Conservation (phyloP, 441 rosid genomes). For the Metrosideros polymorpha region DNA sequence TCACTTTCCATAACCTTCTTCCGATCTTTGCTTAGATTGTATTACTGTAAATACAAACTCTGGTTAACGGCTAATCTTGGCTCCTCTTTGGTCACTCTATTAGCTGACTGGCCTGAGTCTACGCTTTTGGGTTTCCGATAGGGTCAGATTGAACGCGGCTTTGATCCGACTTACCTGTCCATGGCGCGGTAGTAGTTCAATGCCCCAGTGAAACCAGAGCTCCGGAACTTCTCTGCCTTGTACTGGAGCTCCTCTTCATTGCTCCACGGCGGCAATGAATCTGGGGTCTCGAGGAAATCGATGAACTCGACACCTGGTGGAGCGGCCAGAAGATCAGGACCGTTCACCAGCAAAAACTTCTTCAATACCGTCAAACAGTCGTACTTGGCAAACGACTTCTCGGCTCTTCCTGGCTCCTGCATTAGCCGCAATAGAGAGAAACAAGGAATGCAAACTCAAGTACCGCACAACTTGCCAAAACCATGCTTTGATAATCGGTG, state of each 20-base stretch:
- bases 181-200: conserved; percentile 19
- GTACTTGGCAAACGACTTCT: conserved; percentile 20
- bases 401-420: conserved; percentile 13
- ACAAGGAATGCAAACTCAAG: background rate
- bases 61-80: background rate
- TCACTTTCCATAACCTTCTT: background rate
- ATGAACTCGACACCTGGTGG: conserved; percentile 13
- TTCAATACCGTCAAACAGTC: conserved; percentile 11
- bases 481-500: background rate
- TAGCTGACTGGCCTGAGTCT: background rate
- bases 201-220: conserved; percentile 17
- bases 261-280: conserved; percentile 15
- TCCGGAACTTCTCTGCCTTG: conserved; percentile 11
- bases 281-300: conserved; percentile 22
- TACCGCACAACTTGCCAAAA: background rate
- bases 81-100: background rate
- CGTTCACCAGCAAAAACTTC: conserved; percentile 11
- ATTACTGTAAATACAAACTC: background rate
- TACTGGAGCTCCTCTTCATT: conserved; percentile 14
- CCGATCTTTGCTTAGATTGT: background rate
- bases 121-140: background rate
- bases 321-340: conserved; percentile 17
- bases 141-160: background rate
- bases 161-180: conserved; percentile 6
- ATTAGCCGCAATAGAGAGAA: background rate